Base-by-base conservation (phyloP, 768 basidiomycete species). In the Podaxis sp. region DNA sequence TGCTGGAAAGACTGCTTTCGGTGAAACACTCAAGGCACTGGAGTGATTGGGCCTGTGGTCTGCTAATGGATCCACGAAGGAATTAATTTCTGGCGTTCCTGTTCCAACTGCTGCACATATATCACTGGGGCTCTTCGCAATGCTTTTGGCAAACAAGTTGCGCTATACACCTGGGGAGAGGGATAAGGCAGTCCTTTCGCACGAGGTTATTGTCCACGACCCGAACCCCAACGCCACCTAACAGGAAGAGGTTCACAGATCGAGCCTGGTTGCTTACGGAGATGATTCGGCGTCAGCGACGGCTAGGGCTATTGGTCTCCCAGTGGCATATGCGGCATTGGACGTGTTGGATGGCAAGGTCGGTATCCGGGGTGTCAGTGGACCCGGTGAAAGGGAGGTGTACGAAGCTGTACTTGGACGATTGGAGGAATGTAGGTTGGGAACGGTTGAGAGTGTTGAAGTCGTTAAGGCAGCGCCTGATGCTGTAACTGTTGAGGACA, bases 271-370 rank as follows among this genome's bases (percentile, higher is more conserved):
- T 26, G 75, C 82, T 36, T 89, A 89, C 66, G 94, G 80, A 36
- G 54, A 73, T 22, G 56, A 66, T 0, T 71, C 69, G 0, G 83
- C 82, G 3, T 90, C 90, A 0, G 95, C 95, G 4, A 97, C 96
- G 95, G 85, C 93, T n/a, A 80, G 87, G 36, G 92, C 91, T 2
- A 95, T 97, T 17, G 94, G 95, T 4, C 75, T 95, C 52, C 95
- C 95, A 0, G 85, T 96, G 6, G 95, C 92, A 1, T 85, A 94
- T 68, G 93, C 93, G 1, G 87, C 93, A 1, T 71, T 90, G 67
- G 78, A 80, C 38, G 80, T 95, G 4, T 73, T 92, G 42, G 89
- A 93, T 70, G 91, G 89, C 1, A 75, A 77, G 59, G 75, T 74
- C 58, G 66, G 44, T 19, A 73, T 69, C 12, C 72, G 86, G 36